phyloP scores from a whole-genome alignment of 2,329 filamentous ascomycete species.

The Nemania sp. region DNA sequence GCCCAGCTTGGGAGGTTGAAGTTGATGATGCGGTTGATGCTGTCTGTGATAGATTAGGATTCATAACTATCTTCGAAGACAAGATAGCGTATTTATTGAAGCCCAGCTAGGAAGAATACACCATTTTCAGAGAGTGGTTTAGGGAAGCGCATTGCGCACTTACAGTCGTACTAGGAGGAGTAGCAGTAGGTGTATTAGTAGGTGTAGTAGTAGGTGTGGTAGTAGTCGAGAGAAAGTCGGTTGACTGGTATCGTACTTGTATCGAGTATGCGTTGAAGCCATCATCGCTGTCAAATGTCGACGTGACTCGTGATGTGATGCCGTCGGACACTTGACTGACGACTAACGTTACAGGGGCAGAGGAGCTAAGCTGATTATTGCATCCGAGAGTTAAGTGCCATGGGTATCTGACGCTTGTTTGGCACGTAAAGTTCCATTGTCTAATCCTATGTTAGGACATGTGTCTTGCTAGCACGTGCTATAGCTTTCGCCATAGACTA shows the following conservation, averaged over 20 bases:
- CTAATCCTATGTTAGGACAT: conserved; percentile 1
- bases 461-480: neutral
- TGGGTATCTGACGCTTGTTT: neutral
- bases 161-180: neutral
- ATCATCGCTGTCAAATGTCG: neutral
- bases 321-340: conserved; percentile 3
- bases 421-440: conserved; percentile 7
- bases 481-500: neutral
- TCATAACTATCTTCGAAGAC: neutral
- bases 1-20: neutral
- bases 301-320: neutral
- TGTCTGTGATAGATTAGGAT: neutral
- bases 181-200: too few species aligned
- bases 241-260: conserved; percentile 22
- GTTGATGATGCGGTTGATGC: neutral
- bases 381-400: conserved; percentile 15
- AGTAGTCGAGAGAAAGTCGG: conserved; percentile 14
- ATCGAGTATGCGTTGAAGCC: conserved; percentile 20
- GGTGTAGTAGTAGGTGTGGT: too few species aligned
- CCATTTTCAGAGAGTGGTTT: neutral
- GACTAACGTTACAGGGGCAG: neutral
- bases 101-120: neutral
- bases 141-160: neutral
- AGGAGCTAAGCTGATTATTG: neutral
- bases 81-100: neutral